Base-by-base conservation (phyloP, 2,329 filamentous ascomycete species). In the Geosmithia flava region DNA sequence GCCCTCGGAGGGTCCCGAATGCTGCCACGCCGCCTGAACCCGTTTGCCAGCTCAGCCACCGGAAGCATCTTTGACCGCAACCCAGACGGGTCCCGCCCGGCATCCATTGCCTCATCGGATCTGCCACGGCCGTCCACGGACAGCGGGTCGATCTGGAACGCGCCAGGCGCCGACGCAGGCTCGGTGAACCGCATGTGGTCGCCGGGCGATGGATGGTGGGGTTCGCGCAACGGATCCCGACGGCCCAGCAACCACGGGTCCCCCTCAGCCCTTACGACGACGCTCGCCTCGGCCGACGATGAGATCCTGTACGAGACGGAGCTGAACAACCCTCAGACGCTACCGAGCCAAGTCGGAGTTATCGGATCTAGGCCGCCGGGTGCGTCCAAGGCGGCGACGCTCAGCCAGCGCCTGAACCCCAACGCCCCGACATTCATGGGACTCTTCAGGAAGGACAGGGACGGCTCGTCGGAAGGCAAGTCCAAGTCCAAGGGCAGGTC, bases 351-450 rank as follows among this genome's bases (percentile, higher is more conserved):
- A 43, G 75, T 83, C 2, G 80, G 80, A 20, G 75, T 83, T 1
- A 96, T 97, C 54, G 91, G 91, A 20, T 94, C 87, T 44, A 81
- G 83, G 3, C 87, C 85, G 2, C 67, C 68, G 4, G 62, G 60
- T 7, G 33, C 15, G 11, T 16, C 33, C 33, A 37, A 37, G 33
- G 11, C 29, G 11, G 29, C 33, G 33, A 11, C 13, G 33, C 33
- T 37, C 69, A 82, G 59, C 63, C 81, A 62, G 67, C 81, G 65
- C 57, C 74, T 97, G 27, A 97, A 98, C 57, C 93, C 93, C 7
- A 79, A 87, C 7, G 93, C 91, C 0, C 90, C 90, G 8, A 87
- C 85, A 1, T 97, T 97, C 61, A 91, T 85, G 65, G 82, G 76
- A 10, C 78, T 93, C 50, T 78, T 81, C 56, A 70, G 74, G 16